Percentiles rank a stretch among this genome's conserved stretches.
phyloP scores from a whole-genome alignment of 345 rosid species.

The Gynandropsis gynandra region DNA sequence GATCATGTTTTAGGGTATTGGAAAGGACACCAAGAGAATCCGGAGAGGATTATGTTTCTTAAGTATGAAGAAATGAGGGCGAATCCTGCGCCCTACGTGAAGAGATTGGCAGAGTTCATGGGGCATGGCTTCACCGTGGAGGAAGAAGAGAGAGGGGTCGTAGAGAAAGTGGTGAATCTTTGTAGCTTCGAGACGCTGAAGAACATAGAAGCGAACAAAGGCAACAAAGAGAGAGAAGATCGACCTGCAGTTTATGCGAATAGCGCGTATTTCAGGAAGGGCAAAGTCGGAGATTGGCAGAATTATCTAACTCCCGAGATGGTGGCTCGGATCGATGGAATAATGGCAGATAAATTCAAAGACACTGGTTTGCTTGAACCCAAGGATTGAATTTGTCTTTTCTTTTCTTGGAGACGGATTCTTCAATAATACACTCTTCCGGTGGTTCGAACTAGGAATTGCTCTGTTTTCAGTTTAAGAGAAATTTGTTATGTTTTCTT shows the following conservation, averaged over 20 bases:
- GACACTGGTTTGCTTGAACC: constrained; percentile 24
- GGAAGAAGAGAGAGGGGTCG: constrained; percentile 22
- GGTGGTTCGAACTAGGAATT: no score
- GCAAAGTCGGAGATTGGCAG: constrained; percentile 38
- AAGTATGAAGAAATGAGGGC: constrained; percentile 27
- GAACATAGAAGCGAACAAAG: constrained; percentile 32
- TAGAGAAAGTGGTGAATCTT: constrained; percentile 24
- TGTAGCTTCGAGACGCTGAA: constrained; percentile 35
- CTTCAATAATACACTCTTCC: no score
- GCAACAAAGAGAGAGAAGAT: constrained; percentile 19
- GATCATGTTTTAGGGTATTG: no score
- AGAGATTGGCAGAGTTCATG: constrained; percentile 30
- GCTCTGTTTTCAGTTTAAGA: no score
- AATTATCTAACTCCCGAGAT: constrained; percentile 30
- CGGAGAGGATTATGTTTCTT: constrained; percentile 23
- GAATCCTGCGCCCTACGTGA: constrained; percentile 25
- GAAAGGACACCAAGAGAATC: constrained; percentile 24
- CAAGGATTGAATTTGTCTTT: no score
- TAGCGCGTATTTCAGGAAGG: constrained; percentile 31
- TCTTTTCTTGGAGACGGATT: no score
- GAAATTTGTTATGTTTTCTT: no score
- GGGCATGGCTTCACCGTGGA: constrained; percentile 20
- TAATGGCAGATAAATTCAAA: constrained; percentile 25
- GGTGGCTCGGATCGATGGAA: constrained; percentile 25
- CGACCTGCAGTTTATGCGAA: constrained; percentile 19